Conservation (phyloP, 225 moss, liverwort and hornwort species). For the Marchantia polymorpha region DNA sequence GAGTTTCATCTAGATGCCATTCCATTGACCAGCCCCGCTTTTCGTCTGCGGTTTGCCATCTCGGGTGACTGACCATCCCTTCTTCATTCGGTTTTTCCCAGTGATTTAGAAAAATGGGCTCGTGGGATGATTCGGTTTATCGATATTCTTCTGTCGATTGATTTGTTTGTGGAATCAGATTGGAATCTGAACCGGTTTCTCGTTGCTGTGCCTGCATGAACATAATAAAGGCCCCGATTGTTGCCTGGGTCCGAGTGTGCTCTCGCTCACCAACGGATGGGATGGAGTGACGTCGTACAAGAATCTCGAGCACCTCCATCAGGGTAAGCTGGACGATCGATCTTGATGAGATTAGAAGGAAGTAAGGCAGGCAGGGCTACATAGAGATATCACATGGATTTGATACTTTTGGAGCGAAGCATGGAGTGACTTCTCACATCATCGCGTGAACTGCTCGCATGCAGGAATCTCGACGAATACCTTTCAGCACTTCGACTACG, state of each 20-base stretch:
- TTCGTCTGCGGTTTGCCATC: neutral
- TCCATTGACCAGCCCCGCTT: neutral
- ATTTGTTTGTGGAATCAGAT: neutral
- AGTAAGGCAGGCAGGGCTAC: too few relatives aligned
- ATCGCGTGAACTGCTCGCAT: neutral
- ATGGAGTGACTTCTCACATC: too few relatives aligned
- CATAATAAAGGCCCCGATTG: conserved; percentile 59
- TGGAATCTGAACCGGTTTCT: neutral
- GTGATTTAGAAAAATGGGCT: too few relatives aligned
- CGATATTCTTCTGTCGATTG: too few relatives aligned
- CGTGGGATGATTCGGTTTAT: too few relatives aligned
- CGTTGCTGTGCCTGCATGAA: neutral
- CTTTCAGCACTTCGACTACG: conserved; percentile 26
- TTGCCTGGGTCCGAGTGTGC: conserved; percentile 43
- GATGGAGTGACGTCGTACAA: conserved; percentile 78
- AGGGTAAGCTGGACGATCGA: conserved; percentile 40
- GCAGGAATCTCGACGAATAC: conserved; percentile 25
- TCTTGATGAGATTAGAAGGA: too few relatives aligned
- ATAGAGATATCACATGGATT: too few relatives aligned
- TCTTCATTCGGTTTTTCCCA: too few relatives aligned
- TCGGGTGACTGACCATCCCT: conserved; percentile 12
- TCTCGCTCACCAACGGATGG: conserved; percentile 55
- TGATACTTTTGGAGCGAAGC: too few relatives aligned
- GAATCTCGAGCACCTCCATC: conserved; percentile 60
- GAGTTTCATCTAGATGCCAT: neutral